A percentile compares a stretch with the other conserved stretches of the same genome.
Evolutionary conservation across 1,284 basidiomycete genomes (phyloP).

Genomic region (Heliocybe sulcata): DNA sequence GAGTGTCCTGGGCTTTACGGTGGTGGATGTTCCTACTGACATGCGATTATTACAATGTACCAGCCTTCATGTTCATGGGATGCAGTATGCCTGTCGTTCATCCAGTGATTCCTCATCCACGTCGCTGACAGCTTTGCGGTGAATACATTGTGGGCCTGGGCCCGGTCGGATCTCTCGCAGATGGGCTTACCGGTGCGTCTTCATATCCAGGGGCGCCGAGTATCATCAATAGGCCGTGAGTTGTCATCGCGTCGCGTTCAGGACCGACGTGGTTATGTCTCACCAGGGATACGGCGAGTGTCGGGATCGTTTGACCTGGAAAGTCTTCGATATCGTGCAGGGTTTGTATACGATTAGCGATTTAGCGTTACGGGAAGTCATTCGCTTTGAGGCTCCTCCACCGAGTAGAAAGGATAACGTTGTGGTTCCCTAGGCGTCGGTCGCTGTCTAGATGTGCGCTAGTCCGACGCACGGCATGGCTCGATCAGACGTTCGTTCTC

Average conservation of each 20-base stretch:
- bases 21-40: conserved; percentile 14
- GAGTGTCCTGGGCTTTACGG: conserved; percentile 18
- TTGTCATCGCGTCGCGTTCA: too few relatives aligned
- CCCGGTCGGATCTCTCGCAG: conserved; percentile 27
- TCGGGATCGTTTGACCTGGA: too few relatives aligned
- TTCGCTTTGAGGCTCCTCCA: too few relatives aligned
- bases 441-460: too few relatives aligned
- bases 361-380: too few relatives aligned
- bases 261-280: too few relatives aligned
- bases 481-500: too few relatives aligned
- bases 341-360: too few relatives aligned
- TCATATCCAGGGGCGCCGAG: conserved; percentile 26
- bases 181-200: conserved; percentile 26
- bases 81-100: conserved; percentile 5
- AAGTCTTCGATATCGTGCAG: too few relatives aligned
- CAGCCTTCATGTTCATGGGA: conserved; percentile 35
- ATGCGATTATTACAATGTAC: neutral
- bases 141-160: conserved; percentile 50
- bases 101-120: neutral
- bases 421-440: too few relatives aligned
- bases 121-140: conserved; percentile 8
- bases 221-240: conserved; percentile 18
- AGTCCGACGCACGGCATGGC: too few relatives aligned
- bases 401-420: too few relatives aligned
- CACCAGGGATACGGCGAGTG: neutral